Evolutionary conservation across 1,139 yeast species (phyloP).

Genomic region (Candida sp.): DNA sequence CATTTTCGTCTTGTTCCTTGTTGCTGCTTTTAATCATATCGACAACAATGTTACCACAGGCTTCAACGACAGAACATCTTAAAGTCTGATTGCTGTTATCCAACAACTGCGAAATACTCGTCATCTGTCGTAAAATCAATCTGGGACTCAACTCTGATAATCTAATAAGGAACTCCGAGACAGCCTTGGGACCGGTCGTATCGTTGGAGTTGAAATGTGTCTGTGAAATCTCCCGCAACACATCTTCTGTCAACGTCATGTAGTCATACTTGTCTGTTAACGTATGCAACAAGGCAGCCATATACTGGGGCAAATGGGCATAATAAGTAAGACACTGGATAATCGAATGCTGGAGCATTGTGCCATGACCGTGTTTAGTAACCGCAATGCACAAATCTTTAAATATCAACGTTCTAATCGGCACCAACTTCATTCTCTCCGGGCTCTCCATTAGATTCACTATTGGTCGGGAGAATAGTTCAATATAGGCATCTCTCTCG

Average conservation of each 20-base stretch:
- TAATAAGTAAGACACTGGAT: conserved; percentile 83
- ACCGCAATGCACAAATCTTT: conserved; percentile 71
- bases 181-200: conserved; percentile 84
- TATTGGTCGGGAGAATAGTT: conserved; percentile 76
- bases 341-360: conserved; percentile 75
- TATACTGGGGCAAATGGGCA: conserved; percentile 73
- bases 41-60: conserved; percentile 81
- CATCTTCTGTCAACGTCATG: conserved; percentile 74
- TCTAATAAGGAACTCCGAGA: conserved; percentile 72
- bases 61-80: conserved; percentile 88
- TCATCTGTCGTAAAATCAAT: conserved; percentile 76
- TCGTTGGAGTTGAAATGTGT: conserved; percentile 82
- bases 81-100: conserved; percentile 82
- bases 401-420: conserved; percentile 62
- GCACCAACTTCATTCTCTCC: conserved; percentile 63
- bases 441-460: conserved; percentile 80
- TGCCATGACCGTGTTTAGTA: conserved; percentile 73
- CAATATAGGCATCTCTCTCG: conserved; percentile 73
- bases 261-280: conserved; percentile 71
- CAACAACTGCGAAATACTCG: conserved; percentile 71
- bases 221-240: conserved; percentile 76
- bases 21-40: conserved; percentile 34
- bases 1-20: conserved; percentile 17
- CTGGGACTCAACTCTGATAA: conserved; percentile 79
- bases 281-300: conserved; percentile 78